phyloP scores from a whole-genome alignment of 192 early-diverging fungal species.

The Coemansia sp. region DNA sequence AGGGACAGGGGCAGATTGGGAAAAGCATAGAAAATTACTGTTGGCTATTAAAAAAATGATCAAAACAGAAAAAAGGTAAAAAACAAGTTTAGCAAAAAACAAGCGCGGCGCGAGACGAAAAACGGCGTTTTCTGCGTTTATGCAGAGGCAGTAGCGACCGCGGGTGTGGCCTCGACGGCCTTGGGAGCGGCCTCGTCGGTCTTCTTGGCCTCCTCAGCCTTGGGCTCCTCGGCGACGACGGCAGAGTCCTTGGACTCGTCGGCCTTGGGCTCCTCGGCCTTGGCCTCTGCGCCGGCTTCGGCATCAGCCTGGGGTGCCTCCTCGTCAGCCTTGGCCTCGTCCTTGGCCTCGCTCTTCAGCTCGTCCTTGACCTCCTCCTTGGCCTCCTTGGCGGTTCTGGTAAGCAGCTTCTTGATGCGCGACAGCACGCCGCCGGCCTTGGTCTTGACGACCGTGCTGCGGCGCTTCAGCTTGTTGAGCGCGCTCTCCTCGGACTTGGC shows the following conservation, averaged over 20 bases:
- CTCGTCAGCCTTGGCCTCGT: constrained; percentile 14
- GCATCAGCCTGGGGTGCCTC: too few species aligned
- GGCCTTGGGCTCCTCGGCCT: constrained; percentile 27
- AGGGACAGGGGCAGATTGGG: not conserved
- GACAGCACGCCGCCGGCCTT: constrained; percentile 46
- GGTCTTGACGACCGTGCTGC: constrained; percentile 41
- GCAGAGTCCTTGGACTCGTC: constrained; percentile 37
- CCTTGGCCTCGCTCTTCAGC: not conserved
- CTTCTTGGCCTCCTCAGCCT: constrained; percentile 15
- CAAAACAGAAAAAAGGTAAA: constrained; percentile 15
- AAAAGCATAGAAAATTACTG: constrained; percentile 2
- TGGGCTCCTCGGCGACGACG: constrained; percentile 16
- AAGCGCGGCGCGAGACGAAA: constrained; percentile 12
- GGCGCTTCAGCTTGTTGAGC: constrained; percentile 48
- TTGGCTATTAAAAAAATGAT: constrained; percentile 15
- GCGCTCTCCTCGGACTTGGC: constrained; percentile 24
- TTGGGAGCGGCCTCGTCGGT: constrained; percentile 18
- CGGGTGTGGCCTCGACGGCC: constrained; percentile 29
- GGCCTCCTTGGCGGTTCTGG: constrained; percentile 38
- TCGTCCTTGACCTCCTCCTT: constrained; percentile 16
- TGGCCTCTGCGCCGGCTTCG: constrained; percentile 9
- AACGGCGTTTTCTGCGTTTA: constrained; percentile 28
- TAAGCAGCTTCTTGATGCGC: constrained; percentile 39
- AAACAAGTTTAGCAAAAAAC: constrained; percentile 10
- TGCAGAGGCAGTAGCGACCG: constrained; percentile 44